Percentiles rank a stretch among this genome's conserved stretches.
phyloP scores from a whole-genome alignment of 352 stramenopile genomes.

The Peronospora destructor region DNA sequence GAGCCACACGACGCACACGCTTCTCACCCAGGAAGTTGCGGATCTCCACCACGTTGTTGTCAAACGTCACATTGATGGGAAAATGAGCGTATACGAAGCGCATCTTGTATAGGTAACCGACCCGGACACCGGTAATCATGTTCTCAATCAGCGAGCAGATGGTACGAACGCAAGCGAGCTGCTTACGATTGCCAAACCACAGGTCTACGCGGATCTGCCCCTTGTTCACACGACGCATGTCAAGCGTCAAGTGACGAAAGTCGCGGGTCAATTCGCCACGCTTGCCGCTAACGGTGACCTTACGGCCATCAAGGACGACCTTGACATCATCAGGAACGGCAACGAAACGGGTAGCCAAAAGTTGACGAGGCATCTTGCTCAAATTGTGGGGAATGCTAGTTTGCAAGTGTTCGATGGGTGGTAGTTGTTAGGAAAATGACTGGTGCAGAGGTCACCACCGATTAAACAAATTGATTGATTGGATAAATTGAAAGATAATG shows the following conservation, averaged over 20 bases:
- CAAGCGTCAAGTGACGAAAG: slow-evolving; percentile 97
- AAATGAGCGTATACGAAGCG: slow-evolving; percentile 99
- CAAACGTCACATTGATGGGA: slow-evolving; percentile 98
- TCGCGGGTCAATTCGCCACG: slow-evolving; percentile 91
- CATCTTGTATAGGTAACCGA: slow-evolving; percentile 99
- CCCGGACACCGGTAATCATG: slow-evolving; percentile 98
- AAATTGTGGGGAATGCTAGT: slow-evolving; percentile 48
- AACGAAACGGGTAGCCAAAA: slow-evolving; percentile 91
- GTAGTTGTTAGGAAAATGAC: slow-evolving; percentile 9
- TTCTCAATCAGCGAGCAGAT: slow-evolving; percentile 99
- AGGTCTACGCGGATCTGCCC: slow-evolving; percentile 94
- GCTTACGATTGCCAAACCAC: slow-evolving; percentile 99
- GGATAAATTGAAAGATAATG: neutral
- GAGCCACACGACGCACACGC: slow-evolving; percentile 91
- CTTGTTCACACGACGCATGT: slow-evolving; percentile 90
- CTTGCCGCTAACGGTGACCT: slow-evolving; percentile 94
- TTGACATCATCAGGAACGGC: slow-evolving; percentile 92
- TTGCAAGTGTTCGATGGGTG: slow-evolving; percentile 40
- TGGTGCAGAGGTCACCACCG: slow-evolving; percentile 7
- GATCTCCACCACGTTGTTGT: slow-evolving; percentile 94
- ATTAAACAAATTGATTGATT: neutral
- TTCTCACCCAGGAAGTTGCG: slow-evolving; percentile 99
- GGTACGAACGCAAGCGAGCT: slow-evolving; percentile 96
- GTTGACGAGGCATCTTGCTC: slow-evolving; percentile 71
- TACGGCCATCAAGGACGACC: slow-evolving; percentile 91